These are phyloP conservation scores for Amphirosellinia nigrospora DNA, from an alignment of 495 filamentous ascomycete genomes.

Conservation along the genomic window DNA sequence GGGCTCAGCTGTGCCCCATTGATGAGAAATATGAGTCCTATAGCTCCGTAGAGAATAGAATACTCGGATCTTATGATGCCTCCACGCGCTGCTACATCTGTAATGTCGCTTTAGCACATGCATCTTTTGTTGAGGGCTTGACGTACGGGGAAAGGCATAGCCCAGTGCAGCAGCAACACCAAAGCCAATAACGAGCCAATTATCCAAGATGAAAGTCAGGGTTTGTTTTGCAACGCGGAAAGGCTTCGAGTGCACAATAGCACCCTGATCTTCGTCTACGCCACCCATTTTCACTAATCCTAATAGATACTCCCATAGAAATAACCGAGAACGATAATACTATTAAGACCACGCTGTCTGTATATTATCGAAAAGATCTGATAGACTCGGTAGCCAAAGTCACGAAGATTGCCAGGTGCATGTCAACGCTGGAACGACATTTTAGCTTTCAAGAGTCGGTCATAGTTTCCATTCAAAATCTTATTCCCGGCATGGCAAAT, in stretches of 20 bases:
- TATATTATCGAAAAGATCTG: not conserved
- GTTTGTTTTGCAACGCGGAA: constrained; percentile 26
- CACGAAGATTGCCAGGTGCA: not conserved
- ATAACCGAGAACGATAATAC: not conserved
- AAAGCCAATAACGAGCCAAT: constrained; percentile 65
- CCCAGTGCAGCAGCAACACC: constrained; percentile 56
- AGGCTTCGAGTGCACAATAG: constrained; percentile 29
- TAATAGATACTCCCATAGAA: not conserved
- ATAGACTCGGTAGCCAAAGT: not conserved
- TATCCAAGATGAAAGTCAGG: constrained; percentile 51
- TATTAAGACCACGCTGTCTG: not conserved
- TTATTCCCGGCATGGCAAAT: constrained; percentile 13
- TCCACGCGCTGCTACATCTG: constrained; percentile 58
- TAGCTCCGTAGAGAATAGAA: constrained; percentile 59
- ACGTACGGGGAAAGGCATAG: constrained; percentile 56
- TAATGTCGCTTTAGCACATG: constrained; percentile 10
- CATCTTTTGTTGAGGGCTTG: not conserved
- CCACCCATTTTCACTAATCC: not conserved
- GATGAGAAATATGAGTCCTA: constrained; percentile 61
- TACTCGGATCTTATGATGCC: constrained; percentile 61
- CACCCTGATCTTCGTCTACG: constrained; percentile 12
- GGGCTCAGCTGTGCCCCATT: constrained; percentile 60
- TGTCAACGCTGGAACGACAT: not conserved
- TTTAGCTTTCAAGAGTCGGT: constrained; percentile 1
- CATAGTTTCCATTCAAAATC: not conserved